Evolutionary conservation across 75 land plant species (phyloP), one percentile per base, ranked within the genome.

Genomic region (Sequoia sempervirens): DNA sequence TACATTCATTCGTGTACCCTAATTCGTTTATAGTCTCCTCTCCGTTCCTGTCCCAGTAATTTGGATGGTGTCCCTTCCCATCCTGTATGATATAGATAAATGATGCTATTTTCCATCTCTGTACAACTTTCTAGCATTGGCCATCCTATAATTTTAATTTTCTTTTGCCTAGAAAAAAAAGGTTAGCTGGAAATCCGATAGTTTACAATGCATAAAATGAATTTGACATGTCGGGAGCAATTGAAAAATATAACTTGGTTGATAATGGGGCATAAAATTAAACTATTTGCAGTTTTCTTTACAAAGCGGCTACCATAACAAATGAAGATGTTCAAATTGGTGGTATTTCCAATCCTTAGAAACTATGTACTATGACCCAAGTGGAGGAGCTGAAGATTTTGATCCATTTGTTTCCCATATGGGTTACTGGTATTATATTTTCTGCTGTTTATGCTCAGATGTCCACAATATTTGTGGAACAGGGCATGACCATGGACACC

Each of bases 371-470:
- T 7, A 91, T 94, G 15, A 94, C 94, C 18, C 95, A 94, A 52
- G 95, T 92, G 11, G 95, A 94, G 85, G 95, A 94, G 80, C 84
- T 92, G 54, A 94, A 94, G 78, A 90, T 91, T 43, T 82, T 93
- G 40, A 40, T 89, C 17, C 84, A 90, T 54, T 88, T 92, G 91
- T 83, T 94, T 82, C 95, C 97, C 14, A 90, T 94, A 8, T 95
- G 94, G 97, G 84, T 83, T 4, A 90, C 94, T 12, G 86, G 86
- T 28, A 85, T 94, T 14, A 83, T 92, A 9, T 95, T 91, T 75
- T 88, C 93, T 23, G 91, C 91, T 38, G 92, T 92, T 23, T 95
- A 90, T 83, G 92, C 96, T 15, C 95, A 95, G 66, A 87, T 93
- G 84, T 89, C 92, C 13, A 92, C 95, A 43, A 85, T 95, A 87